phyloP scores from a whole-genome alignment of 2,329 filamentous ascomycete species.

The Pleurostoma richardsiae region DNA sequence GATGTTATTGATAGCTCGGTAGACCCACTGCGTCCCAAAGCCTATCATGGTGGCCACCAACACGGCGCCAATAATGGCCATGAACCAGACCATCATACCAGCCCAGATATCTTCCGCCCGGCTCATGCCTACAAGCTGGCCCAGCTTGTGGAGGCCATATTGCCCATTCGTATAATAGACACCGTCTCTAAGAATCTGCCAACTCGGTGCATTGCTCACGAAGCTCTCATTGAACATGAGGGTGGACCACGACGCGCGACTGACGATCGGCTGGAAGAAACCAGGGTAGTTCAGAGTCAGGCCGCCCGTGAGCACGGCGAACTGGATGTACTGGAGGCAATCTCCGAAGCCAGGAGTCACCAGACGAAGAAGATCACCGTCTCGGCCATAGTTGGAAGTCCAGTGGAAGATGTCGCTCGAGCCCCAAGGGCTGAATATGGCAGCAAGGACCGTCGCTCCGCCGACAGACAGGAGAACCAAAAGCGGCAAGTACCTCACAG shows the following conservation, averaged over 20 bases:
- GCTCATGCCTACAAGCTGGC: constrained; percentile 78
- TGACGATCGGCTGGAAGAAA: constrained; percentile 87
- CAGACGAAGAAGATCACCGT: constrained; percentile 83
- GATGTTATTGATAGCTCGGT: constrained; percentile 64
- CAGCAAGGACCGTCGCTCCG: constrained; percentile 76
- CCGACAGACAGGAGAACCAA: constrained; percentile 75
- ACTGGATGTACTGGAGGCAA: constrained; percentile 95
- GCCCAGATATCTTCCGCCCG: constrained; percentile 81
- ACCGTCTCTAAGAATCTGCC: constrained; percentile 69
- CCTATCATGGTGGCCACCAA: constrained; percentile 69
- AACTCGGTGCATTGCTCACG: constrained; percentile 62
- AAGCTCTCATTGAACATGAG: constrained; percentile 94
- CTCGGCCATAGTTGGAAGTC: constrained; percentile 96
- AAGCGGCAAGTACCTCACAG: constrained; percentile 72
- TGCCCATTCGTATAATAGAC: constrained; percentile 77
- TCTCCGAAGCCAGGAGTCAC: constrained; percentile 96
- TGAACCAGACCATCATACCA: constrained; percentile 86
- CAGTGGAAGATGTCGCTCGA: constrained; percentile 86
- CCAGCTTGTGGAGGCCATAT: constrained; percentile 74
- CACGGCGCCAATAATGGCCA: constrained; percentile 66
- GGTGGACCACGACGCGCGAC: constrained; percentile 80
- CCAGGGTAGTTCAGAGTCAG: constrained; percentile 86
- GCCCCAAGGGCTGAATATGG: constrained; percentile 91
- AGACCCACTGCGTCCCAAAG: constrained; percentile 72
- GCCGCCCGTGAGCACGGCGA: constrained; percentile 80